Evolutionary conservation across 768 basidiomycete species (phyloP), one percentile per base, ranked within the genome.

Genomic region (Tulasnella sp.): DNA sequence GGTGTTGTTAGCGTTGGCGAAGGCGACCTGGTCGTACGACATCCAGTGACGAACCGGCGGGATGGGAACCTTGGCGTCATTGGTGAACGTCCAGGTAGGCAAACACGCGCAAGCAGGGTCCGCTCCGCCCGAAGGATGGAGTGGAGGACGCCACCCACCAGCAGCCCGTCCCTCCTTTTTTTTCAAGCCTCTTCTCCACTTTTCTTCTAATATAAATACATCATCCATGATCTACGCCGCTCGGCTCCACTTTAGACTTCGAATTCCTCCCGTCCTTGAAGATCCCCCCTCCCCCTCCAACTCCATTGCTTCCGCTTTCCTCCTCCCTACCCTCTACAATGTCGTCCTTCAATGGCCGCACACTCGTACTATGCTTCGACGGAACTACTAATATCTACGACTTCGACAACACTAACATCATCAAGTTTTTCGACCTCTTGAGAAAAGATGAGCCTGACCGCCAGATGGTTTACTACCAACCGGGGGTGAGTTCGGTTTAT

Each of bases 361-460:
- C 70, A 14, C 74, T 75, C 68, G 65, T 75, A 29, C 65, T 75
- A 16, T 75, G 75, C 67, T 75, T 75, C 37, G 75, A 75, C 41
- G 75, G 75, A 36, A 75, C 75, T 1, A 67, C 71, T 7, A 69
- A 75, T 47, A 26, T 65, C 39, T 75, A 66, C 39, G 59, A 40
- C 17, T 41, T 37, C 19, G 52, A 67, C 62, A 74, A 77, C 72
- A 77, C 77, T 1, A 77, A 76, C 65, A 19, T 78, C 26, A 76
- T 77, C 68, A 75, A 75, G 44, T 76, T 82, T 11, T 81, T 81
- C 74, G 70, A 75, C 2, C 73, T 82, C 26, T 77, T 81, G 41
- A 76, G 77, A 71, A 77, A 74, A 34, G 79, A 79, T 19, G 67
- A 72, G 42, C 77, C 80, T 26, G 75, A 76, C 62, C 66, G 65